phyloP scores from a whole-genome alignment of 129 eudicot genomes.

The Chrysanthemum lavandulifolium region DNA sequence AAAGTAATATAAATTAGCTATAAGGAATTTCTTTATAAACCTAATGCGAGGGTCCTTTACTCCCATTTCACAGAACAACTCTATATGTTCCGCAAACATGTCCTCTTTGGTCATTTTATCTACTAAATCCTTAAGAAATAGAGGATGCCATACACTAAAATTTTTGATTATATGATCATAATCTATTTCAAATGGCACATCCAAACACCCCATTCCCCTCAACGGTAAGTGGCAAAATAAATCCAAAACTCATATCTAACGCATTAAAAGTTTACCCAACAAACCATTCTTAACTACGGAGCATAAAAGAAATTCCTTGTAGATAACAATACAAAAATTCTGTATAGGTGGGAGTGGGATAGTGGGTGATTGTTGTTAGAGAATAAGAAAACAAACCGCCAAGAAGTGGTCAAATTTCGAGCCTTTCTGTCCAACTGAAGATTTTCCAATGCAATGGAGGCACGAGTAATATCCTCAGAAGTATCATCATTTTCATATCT shows the following conservation, averaged over 20 bases:
- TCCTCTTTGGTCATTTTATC: neutral
- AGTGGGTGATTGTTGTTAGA: neutral
- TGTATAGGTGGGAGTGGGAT: neutral
- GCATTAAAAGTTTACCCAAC: neutral
- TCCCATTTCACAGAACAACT: neutral
- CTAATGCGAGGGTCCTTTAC: too few species aligned
- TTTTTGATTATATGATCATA: neutral
- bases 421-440: slow-evolving; percentile 91
- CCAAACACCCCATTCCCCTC: neutral
- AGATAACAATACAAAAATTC: neutral
- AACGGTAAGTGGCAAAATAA: neutral
- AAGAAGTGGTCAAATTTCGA: slow-evolving; percentile 65
- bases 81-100: neutral
- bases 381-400: slow-evolving; percentile 59
- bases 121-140: neutral
- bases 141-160: neutral
- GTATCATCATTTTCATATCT: slow-evolving; percentile 74
- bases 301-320: neutral
- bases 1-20: too few species aligned
- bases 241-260: neutral
- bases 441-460: slow-evolving; percentile 82
- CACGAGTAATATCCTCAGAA: slow-evolving; percentile 64
- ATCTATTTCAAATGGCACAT: neutral
- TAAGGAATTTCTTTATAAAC: too few species aligned
- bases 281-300: neutral